Percentiles rank a stretch among this genome's conserved stretches.
These are phyloP conservation scores for Phytophthora pluvialis DNA, from an alignment of 352 stramenopile species.

Conservation along the genomic window DNA sequence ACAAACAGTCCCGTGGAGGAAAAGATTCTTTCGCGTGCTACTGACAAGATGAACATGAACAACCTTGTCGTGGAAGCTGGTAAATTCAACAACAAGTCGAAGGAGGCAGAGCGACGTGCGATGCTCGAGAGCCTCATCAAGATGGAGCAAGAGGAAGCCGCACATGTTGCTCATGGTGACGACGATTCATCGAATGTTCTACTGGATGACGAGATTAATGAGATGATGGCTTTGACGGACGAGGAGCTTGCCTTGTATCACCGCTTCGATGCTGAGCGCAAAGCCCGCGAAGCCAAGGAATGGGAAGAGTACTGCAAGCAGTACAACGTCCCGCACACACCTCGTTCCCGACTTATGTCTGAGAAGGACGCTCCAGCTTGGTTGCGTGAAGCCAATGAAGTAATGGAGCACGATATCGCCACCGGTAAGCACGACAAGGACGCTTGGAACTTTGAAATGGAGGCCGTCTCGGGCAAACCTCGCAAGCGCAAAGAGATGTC, in stretches of 20 bases:
- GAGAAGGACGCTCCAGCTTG: conserved; percentile 72
- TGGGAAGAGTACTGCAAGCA: conserved; percentile 78
- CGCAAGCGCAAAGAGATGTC: conserved; percentile 88
- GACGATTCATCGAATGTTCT: conserved; percentile 73
- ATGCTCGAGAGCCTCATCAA: conserved; percentile 90
- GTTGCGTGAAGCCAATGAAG: conserved; percentile 73
- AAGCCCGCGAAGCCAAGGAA: conserved; percentile 63
- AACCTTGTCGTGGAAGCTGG: conserved; percentile 90
- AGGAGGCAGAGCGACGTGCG: conserved; percentile 84
- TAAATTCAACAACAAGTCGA: conserved; percentile 90
- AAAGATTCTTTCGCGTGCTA: conserved; percentile 87
- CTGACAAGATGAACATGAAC: conserved; percentile 94
- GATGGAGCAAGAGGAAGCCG: conserved; percentile 89
- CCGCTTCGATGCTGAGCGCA: conserved; percentile 67
- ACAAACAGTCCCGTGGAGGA: conserved; percentile 90
- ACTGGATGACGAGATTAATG: conserved; percentile 88
- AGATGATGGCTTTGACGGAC: conserved; percentile 91
- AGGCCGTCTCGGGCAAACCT: conserved; percentile 46
- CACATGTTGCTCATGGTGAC: conserved; percentile 62
- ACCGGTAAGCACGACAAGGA: conserved; percentile 64
- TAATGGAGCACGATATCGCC: conserved; percentile 64
- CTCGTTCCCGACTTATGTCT: conserved; percentile 70
- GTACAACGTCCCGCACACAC: conserved; percentile 44
- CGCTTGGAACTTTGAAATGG: conserved; percentile 69
- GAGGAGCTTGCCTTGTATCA: conserved; percentile 86